A percentile compares a stretch with the other conserved stretches of the same genome.
Evolutionary conservation across 306 rosid species (phyloP).

Genomic region (Heteromeles arbutifolia): DNA sequence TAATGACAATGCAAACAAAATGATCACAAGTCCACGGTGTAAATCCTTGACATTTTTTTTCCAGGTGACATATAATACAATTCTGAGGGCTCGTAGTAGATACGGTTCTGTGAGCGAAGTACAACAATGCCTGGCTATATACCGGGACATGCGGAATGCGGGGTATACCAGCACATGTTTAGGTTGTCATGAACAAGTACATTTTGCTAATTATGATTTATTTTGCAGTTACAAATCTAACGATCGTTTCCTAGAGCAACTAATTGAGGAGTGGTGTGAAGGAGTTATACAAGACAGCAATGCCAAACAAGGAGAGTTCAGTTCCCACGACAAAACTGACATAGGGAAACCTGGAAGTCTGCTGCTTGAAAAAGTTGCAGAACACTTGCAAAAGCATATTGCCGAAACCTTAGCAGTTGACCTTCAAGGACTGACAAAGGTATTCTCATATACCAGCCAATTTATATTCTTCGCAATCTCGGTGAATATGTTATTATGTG

Average conservation of each 20-base stretch:
- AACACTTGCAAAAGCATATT: conserved; percentile 65
- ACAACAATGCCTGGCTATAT: conserved; percentile 75
- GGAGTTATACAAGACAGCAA: conserved; percentile 68
- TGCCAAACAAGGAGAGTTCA: conserved; percentile 39
- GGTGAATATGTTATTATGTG: neutral
- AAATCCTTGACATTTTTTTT: conserved; percentile 6
- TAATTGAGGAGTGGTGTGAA: conserved; percentile 95
- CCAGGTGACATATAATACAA: conserved; percentile 87
- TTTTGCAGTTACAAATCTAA: conserved; percentile 67
- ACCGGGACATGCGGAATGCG: conserved; percentile 88
- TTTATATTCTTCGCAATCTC: neutral
- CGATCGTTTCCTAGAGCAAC: conserved; percentile 67
- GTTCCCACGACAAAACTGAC: conserved; percentile 35
- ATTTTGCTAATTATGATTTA: conserved; percentile 2
- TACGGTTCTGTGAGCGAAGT: conserved; percentile 78
- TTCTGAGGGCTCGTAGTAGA: conserved; percentile 65
- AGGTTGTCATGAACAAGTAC: neutral
- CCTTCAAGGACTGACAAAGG: conserved; percentile 85
- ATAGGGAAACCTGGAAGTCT: conserved; percentile 52
- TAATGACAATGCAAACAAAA: neutral
- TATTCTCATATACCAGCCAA: conserved; percentile 10
- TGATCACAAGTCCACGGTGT: neutral
- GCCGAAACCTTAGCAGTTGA: conserved; percentile 69
- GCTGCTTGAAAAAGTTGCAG: conserved; percentile 84
- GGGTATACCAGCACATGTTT: conserved; percentile 46